phyloP scores from a whole-genome alignment of 768 basidiomycete species.

The Russula earlei region DNA sequence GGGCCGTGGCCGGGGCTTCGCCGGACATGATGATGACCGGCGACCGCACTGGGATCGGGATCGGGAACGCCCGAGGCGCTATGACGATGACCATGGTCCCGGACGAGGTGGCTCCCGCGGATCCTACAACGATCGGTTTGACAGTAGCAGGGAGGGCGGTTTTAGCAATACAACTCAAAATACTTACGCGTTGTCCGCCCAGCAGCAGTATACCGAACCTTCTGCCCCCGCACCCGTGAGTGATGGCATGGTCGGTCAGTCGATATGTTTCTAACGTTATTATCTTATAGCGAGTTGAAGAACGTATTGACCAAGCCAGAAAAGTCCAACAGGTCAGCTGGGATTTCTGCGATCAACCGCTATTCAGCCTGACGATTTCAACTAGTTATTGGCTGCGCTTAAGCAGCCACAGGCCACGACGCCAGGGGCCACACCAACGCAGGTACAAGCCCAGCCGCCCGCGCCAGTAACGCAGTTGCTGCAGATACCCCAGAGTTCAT shows the following conservation, averaged over 20 bases:
- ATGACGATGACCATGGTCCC: constrained; percentile 30
- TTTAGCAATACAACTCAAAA: constrained; percentile 13
- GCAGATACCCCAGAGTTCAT: constrained; percentile 26
- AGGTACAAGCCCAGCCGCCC: constrained; percentile 22
- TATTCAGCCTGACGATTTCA: not conserved
- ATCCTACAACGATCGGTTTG: constrained; percentile 30
- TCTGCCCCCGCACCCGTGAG: constrained; percentile 26
- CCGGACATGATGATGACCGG: constrained; percentile 17
- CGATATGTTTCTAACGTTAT: not conserved
- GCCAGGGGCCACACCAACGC: constrained; percentile 30
- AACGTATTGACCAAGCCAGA: constrained; percentile 80
- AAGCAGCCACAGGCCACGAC: constrained; percentile 52
- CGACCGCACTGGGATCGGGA: constrained; percentile 17
- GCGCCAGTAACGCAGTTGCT: constrained; percentile 22
- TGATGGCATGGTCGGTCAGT: not conserved
- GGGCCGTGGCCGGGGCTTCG: constrained; percentile 23
- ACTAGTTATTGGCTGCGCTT: constrained; percentile 61
- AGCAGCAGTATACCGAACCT: constrained; percentile 26
- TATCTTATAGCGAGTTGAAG: constrained; percentile 43
- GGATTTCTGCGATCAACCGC: not conserved
- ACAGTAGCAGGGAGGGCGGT: constrained; percentile 21
- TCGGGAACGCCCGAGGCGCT: constrained; percentile 17
- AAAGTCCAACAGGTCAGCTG: constrained; percentile 63
- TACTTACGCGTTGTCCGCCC: constrained; percentile 25
- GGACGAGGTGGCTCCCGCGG: constrained; percentile 29